A percentile compares a stretch with the other conserved stretches of the same genome.
Conservation (phyloP, 2,329 filamentous ascomycete genomes). For the Neonectria neomacrospora region DNA sequence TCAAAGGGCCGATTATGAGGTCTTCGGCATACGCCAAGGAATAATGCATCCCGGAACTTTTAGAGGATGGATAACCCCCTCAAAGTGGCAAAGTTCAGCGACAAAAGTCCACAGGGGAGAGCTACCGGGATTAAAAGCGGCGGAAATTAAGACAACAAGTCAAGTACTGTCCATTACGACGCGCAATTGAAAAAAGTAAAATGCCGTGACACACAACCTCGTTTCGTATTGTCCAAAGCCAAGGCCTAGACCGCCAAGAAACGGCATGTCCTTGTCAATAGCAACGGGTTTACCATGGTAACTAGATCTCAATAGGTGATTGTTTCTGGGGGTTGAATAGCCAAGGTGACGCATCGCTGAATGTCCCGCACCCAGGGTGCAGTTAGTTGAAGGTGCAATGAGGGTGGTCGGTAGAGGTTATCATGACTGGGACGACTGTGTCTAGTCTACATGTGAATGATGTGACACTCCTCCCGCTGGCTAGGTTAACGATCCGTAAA, state of each 20-base stretch:
- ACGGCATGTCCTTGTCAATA: too few species aligned
- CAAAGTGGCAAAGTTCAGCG: background rate
- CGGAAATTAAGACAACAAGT: background rate
- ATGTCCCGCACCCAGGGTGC: too few species aligned
- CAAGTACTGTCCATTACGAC: background rate
- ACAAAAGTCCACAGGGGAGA: background rate
- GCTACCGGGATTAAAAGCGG: background rate
- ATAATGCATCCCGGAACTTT: background rate
- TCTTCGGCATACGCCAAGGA: background rate
- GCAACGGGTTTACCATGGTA: too few species aligned
- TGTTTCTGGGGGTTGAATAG: too few species aligned
- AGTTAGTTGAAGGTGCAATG: too few species aligned
- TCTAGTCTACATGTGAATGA: too few species aligned
- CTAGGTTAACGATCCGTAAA: too few species aligned
- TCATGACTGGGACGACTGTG: too few species aligned
- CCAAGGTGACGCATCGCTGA: too few species aligned
- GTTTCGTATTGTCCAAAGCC: background rate
- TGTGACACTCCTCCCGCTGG: too few species aligned
- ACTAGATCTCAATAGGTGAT: too few species aligned
- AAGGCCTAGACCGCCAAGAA: background rate
- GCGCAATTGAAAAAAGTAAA: background rate
- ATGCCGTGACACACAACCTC: background rate
- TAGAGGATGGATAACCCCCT: background rate
- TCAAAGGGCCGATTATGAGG: background rate
- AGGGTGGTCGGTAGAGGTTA: too few species aligned